Conservation (phyloP, 1,139 yeast species). For the Blastobotrys arbuscula region DNA sequence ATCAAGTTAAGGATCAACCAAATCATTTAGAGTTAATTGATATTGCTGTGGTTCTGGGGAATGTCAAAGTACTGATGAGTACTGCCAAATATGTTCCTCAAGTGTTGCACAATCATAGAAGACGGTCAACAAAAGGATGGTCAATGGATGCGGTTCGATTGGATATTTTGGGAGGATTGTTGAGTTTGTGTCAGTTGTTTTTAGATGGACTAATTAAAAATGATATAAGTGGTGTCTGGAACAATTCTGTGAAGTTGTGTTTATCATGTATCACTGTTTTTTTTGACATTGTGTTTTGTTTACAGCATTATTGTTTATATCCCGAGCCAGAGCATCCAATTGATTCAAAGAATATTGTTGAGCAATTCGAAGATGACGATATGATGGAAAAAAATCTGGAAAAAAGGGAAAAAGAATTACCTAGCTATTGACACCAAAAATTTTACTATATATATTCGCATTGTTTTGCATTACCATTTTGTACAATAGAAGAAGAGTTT, state of each 20-base stretch:
- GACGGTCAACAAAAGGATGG: conserved; percentile 54
- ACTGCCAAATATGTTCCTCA: conserved; percentile 60
- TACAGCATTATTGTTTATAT: conserved; percentile 26
- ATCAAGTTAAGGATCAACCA: conserved; percentile 24
- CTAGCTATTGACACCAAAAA: no score
- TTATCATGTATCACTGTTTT: conserved; percentile 30
- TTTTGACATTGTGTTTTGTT: conserved; percentile 31
- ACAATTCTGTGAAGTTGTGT: conserved; percentile 34
- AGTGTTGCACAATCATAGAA: conserved; percentile 45
- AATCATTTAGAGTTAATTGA: conserved; percentile 32
- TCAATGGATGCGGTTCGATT: conserved; percentile 44
- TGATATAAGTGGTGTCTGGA: conserved; percentile 30
- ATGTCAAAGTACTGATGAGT: conserved; percentile 51
- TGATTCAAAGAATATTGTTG: conserved; percentile 14
- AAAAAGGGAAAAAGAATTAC: conserved; percentile 1
- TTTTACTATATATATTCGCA: no score
- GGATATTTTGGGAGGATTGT: conserved; percentile 51
- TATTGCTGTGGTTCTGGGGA: conserved; percentile 42
- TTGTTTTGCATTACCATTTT: background rate
- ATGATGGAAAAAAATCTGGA: conserved; percentile 11
- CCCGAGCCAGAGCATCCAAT: conserved; percentile 15
- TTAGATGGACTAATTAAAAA: conserved; percentile 33
- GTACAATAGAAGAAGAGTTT: no score
- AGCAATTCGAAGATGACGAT: conserved; percentile 19
- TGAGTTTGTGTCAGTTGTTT: conserved; percentile 47